These are phyloP conservation scores for Tulasnella calospora DNA, from an alignment of 768 basidiomycete species.

Conservation along the genomic window DNA sequence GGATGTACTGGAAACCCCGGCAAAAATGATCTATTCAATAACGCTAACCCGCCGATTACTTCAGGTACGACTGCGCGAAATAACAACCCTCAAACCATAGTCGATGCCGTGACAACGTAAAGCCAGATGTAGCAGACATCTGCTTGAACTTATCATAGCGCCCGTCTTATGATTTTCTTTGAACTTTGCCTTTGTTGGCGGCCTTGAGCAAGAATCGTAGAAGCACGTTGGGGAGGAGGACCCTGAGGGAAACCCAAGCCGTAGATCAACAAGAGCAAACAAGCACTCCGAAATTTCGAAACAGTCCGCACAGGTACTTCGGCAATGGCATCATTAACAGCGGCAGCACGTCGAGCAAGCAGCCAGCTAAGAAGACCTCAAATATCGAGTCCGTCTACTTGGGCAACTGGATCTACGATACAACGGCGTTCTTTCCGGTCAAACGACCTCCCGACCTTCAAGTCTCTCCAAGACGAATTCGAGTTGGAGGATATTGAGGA, in stretches of 20 bases:
- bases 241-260: neutral
- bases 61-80: no score
- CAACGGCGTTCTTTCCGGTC: constrained; percentile 15
- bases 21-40: no score
- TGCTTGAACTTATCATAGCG: no score
- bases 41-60: no score
- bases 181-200: no score
- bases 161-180: no score
- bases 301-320: neutral
- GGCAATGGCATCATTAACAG: constrained; percentile 1
- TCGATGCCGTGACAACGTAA: no score
- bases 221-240: neutral
- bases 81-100: no score
- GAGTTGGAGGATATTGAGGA: constrained; percentile 30
- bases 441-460: constrained; percentile 13
- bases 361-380: neutral
- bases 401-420: neutral
- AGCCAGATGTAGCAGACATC: no score
- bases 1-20: no score
- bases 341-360: neutral
- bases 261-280: constrained; percentile 2
- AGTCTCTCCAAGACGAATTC: constrained; percentile 28
- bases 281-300: constrained; percentile 7
- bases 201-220: neutral
- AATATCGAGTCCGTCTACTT: neutral